Base-by-base conservation (phyloP, 1,139 yeast species). In the Debaryomyces singareniensis region DNA sequence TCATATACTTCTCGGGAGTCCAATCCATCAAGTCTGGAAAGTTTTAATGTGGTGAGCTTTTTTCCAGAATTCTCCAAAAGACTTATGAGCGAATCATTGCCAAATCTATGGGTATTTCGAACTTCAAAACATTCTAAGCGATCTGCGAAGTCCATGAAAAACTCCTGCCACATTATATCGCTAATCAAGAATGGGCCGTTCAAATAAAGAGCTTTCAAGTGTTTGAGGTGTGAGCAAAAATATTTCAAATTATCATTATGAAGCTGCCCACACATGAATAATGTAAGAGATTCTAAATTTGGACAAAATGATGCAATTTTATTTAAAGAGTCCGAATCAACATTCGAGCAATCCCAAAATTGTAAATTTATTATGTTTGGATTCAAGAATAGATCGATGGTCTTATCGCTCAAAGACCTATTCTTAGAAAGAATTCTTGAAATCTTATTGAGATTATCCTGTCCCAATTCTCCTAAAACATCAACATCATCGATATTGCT, bases 201-300 rank as follows among this genome's bases (percentile, higher is more conserved):
- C 21, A 91, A 58, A 11, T 71, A 58, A 6, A 89, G 39, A 9
- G 70, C 61, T 7, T 51, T 60, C 31, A 93, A 58, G 16, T 71
- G 53, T 1, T 59, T 58, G 28, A 89, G 60, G 37, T 85, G 78
- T 9, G 74, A 58, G 7, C 75, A 69, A 38, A 71, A 75, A 47
- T 84, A 81, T 14, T 62, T 50, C 36, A 91, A 52, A 35, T 84
- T 81, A 40, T 80, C 87, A 50, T 84, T 84, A 43, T 81, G 87
- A 24, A 91, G 58, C 44, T 84, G 93, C 3, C 98, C 98, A 60
- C 97, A 91, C 96, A 87, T 89, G 36, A 77, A 77, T 28, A 91
- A 60, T 0, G 81, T 80, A 25, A 91, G 55, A 2, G 67, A 57
- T 40, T 73, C 78, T 3, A 91, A 40, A 24, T 78, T 65, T 0